These are phyloP conservation scores for Scopulariopsis brevicaulis DNA, from an alignment of 2,329 filamentous ascomycete genomes.

Conservation along the genomic window DNA sequence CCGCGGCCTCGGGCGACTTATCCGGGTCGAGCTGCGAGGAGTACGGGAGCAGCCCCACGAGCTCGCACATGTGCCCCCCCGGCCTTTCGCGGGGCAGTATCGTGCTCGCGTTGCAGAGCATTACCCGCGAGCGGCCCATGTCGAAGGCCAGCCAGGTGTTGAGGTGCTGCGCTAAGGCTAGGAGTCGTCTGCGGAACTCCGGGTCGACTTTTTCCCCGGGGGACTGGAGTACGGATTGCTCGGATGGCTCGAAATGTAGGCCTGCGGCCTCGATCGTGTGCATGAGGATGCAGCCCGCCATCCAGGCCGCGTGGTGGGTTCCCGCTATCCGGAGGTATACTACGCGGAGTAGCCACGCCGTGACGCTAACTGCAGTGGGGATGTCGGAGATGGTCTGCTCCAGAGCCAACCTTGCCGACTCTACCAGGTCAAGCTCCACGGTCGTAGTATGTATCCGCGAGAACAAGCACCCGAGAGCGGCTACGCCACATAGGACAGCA, in stretches of 20 bases:
- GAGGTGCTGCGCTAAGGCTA: conserved; percentile 42
- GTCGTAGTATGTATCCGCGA: conserved; percentile 27
- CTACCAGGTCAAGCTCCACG: conserved; percentile 31
- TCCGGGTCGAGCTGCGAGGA: conserved; percentile 43
- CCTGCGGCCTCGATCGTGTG: conserved; percentile 44
- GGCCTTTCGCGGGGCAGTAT: conserved; percentile 23
- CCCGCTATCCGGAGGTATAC: conserved; percentile 41
- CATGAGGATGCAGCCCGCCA: conserved; percentile 45
- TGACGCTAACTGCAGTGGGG: conserved; percentile 26
- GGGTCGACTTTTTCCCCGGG: conserved; percentile 15
- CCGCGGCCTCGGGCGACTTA: conserved; percentile 23
- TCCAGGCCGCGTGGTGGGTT: conserved; percentile 42
- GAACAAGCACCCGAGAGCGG: conserved; percentile 40
- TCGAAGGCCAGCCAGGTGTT: conserved; percentile 51
- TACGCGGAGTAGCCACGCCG: conserved; percentile 39
- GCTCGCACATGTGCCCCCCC: conserved; percentile 31
- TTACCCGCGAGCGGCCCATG: conserved; percentile 40
- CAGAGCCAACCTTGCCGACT: conserved; percentile 30
- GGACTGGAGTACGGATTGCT: conserved; percentile 8
- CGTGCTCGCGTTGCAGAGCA: conserved; percentile 30
- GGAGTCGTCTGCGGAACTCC: conserved; percentile 28
- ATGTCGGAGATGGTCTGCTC: conserved; percentile 22
- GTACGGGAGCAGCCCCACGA: conserved; percentile 39
- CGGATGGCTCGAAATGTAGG: conserved; percentile 25
- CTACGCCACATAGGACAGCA: conserved; percentile 40